Evolutionary conservation across 352 stramenopile genomes (phyloP), one percentile per base, ranked within the genome.

Genomic region (Globisporangium viniferum): DNA sequence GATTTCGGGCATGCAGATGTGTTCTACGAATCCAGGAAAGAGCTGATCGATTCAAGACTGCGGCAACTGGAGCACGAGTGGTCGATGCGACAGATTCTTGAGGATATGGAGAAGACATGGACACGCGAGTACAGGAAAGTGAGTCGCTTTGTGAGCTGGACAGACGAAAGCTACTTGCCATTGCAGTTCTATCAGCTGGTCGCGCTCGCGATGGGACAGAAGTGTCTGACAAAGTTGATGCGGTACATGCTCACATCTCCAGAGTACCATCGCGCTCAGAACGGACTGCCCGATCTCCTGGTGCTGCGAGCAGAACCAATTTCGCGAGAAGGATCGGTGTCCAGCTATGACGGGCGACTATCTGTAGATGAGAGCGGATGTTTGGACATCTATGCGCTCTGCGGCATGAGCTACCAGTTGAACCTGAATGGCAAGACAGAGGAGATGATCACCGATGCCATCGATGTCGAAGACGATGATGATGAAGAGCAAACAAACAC

Each of bases 271-370:
- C 77, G 78, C 15, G 82, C 82, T 4, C 85, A 91, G 63, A 93
- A 90, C 62, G 87, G 87, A 7, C 68, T 95, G 7, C 88, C 85
- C 3, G 84, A 93, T 69, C 63, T 93, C 22, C 67, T 93, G 1
- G 48, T 95, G 14, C 22, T 93, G n/a, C 66, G 71, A 62, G 69
- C 82, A 5, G 64, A 77, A 18, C 46, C 55, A 22, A 20, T 61
- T 35, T 46, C 18, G 18, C 18, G 29, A 46, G n/a, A 22, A 9
- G 20, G 10, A 2, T 14, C 8, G 18, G 27, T 9, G 20, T 29
- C 33, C 8, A 33, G 9, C 33, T 6, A n/a, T 14, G 27, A 33
- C 29, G 29, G 29, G 36, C 39, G 24, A 15, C 31, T 46, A 15
- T 10, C 55, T 22, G 60, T 77, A 15, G 82, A 86, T 64, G 68